Evolutionary conservation across 176 grass and related monocot genomes (phyloP).

Genomic region (Bonia amplexicaulis): DNA sequence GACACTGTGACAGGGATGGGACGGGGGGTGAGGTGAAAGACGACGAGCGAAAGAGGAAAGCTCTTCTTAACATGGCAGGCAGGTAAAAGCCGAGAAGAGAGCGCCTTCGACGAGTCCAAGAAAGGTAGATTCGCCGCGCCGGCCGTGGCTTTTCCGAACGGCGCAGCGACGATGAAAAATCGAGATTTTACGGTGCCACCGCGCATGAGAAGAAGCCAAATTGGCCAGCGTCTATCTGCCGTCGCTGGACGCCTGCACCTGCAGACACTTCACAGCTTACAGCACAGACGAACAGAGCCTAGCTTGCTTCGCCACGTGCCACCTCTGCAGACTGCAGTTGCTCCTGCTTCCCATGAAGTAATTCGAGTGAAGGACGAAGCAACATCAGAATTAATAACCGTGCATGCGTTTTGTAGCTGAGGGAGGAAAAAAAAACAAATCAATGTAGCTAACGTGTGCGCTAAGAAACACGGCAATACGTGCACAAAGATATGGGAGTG

Average conservation of each 20-base stretch:
- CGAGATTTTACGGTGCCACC: background rate
- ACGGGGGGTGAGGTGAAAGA: background rate
- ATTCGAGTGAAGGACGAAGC: background rate
- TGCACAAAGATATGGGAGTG: background rate
- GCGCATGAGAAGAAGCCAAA: background rate
- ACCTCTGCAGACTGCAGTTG: background rate
- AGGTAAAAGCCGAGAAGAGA: background rate
- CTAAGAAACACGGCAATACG: background rate
- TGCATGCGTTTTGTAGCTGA: background rate
- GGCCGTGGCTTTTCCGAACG: background rate
- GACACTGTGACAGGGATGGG: background rate
- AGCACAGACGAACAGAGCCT: background rate
- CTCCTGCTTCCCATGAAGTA: background rate
- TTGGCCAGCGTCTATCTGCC: background rate
- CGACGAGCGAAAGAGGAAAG: background rate
- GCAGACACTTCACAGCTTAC: slow-evolving; percentile 5
- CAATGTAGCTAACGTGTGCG: background rate
- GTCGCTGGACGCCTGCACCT: background rate
- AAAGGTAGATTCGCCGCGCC: background rate
- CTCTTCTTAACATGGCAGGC: background rate
- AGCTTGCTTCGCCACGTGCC: background rate
- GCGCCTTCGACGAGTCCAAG: slow-evolving; percentile 4
- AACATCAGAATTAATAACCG: background rate
- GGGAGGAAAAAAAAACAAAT: background rate
- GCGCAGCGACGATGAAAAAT: background rate